Evolutionary conservation across 345 rosid species (phyloP), one percentile per base, ranked within the genome.

Genomic region (Physaria fendleri): DNA sequence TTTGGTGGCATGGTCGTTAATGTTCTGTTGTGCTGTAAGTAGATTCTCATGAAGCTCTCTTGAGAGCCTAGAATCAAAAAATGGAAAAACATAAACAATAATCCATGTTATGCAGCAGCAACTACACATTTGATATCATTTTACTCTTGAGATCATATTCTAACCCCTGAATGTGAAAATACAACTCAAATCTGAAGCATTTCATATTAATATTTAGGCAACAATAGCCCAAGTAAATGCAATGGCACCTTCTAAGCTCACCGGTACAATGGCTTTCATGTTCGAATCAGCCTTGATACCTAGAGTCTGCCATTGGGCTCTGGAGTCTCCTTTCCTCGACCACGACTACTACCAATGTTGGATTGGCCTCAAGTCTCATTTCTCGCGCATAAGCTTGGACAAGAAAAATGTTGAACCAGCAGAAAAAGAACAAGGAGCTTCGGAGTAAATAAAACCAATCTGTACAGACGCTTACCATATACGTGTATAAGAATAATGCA

Each of bases 191-290:
- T 30, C 49, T 44, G 33, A 57, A 41, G 32, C 24, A 35, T 23
- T 23, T 35, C 20, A n/a, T 1, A 4, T 22, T 22, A 47, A 39
- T 43, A 6, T 24, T 42, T n/a, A 88, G 95, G 89, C 89, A 13
- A 86, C 94, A 3, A 63, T 88, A 33, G 79, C 79, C 25, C 64
- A 29, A 0, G 95, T 81, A 59, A 79, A 80, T 22, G 79, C 88
- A 47, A 81, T 83, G 51, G 82, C 76, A 23, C 95, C 97, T 0
- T 62, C 62, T 21, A 84, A 72, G 72, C 79, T 93, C 57, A 78
- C 79, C 0, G 76, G 85, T 44, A 88, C 99, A 21, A 80, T 93
- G 95, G 95, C 95, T 8, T 93, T 93, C 77, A 93, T 93, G 99
- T 86, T 92, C 4, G 96, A 92, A 67, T 86, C 98, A 8, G 84